A percentile compares a stretch with the other conserved stretches of the same genome.
Evolutionary conservation across 768 basidiomycete genomes (phyloP).

Genomic region (Termitomyces heimii): DNA sequence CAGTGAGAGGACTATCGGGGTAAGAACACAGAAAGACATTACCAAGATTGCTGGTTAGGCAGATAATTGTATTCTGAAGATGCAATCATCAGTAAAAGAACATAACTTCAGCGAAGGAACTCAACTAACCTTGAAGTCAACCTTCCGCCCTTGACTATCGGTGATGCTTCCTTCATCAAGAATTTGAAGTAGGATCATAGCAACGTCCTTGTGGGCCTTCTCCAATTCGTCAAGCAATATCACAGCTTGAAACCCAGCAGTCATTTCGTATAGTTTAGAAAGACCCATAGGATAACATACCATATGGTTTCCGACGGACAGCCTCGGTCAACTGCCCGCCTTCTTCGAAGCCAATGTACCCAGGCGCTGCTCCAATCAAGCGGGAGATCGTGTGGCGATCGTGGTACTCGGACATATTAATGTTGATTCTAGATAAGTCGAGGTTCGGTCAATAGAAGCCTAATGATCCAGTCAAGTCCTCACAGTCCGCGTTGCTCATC

Average conservation of each 20-base stretch:
- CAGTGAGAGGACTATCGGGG: neutral
- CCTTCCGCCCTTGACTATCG: conserved; percentile 87
- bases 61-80: conserved; percentile 81
- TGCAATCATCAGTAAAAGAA: neutral
- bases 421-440: conserved; percentile 55
- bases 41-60: conserved; percentile 85
- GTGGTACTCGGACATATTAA: conserved; percentile 97
- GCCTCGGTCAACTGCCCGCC: conserved; percentile 91
- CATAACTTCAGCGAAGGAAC: neutral
- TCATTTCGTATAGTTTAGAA: neutral
- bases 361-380: conserved; percentile 88
- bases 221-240: conserved; percentile 85
- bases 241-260: conserved; percentile 40
- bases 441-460: neutral
- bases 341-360: conserved; percentile 89
- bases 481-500: conserved; percentile 84
- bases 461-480: conserved; percentile 19
- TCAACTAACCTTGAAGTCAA: conserved; percentile 74
- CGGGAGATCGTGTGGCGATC: conserved; percentile 90
- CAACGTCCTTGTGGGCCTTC: conserved; percentile 92
- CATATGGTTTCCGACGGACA: conserved; percentile 85
- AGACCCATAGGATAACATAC: conserved; percentile 25
- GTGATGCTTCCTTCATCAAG: conserved; percentile 88
- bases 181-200: conserved; percentile 87
- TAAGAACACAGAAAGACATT: conserved; percentile 5